Evolutionary conservation across 805 yeast species (phyloP).

Genomic region (Brettanomyces sp.): DNA sequence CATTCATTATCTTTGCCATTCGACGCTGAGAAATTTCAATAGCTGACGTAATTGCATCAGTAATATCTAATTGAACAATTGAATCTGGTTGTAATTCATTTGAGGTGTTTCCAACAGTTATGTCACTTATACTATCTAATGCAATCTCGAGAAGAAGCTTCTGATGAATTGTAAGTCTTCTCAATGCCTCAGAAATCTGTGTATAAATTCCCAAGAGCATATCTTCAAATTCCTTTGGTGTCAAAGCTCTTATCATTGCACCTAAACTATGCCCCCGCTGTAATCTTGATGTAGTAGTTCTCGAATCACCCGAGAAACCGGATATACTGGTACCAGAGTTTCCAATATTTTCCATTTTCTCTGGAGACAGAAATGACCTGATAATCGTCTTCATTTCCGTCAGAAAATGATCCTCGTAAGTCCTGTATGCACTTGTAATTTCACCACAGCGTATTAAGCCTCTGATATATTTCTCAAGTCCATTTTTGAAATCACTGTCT

Average conservation of each 20-base stretch:
- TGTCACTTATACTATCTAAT: slow-evolving; percentile 32
- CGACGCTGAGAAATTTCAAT: slow-evolving; percentile 68
- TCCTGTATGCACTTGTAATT: slow-evolving; percentile 48
- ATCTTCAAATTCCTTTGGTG: slow-evolving; percentile 65
- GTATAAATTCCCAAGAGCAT: slow-evolving; percentile 58
- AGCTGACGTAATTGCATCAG: slow-evolving; percentile 54
- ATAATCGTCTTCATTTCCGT: slow-evolving; percentile 68
- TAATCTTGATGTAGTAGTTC: slow-evolving; percentile 14
- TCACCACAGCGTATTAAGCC: slow-evolving; percentile 57
- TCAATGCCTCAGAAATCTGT: slow-evolving; percentile 58
- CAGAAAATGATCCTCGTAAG: slow-evolving; percentile 60
- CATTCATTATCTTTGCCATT: slow-evolving; percentile 67
- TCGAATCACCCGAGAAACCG: slow-evolving; percentile 10
- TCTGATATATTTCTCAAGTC: slow-evolving; percentile 37
- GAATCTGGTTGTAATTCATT: slow-evolving; percentile 22
- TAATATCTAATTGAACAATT: slow-evolving; percentile 57
- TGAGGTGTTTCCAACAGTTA: slow-evolving; percentile 19
- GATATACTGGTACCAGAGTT: slow-evolving; percentile 1
- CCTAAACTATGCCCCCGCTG: slow-evolving; percentile 11
- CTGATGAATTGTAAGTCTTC: slow-evolving; percentile 71
- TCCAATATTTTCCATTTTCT: slow-evolving; percentile 11
- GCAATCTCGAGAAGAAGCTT: slow-evolving; percentile 69
- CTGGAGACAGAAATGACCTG: slow-evolving; percentile 52
- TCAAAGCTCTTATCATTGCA: slow-evolving; percentile 50
- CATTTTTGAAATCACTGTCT: slow-evolving; percentile 24